Base-by-base conservation (phyloP, 805 yeast species). In the Saccharomyces paradoxus region DNA sequence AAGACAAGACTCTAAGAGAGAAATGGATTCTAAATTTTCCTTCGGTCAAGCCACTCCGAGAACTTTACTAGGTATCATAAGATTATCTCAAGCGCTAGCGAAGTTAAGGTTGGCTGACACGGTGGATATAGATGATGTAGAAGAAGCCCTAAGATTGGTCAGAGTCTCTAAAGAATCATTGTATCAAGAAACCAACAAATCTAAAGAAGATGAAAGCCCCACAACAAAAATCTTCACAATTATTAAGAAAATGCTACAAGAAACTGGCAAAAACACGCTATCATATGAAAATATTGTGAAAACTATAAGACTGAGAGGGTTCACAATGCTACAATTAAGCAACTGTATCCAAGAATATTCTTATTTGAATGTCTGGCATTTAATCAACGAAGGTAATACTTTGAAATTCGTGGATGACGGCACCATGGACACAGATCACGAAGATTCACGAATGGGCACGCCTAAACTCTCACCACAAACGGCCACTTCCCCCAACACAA, bases 31-130 rank as follows among this genome's bases (percentile, higher is more conserved):
- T 32, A 81, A 80, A 53, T 80, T 81, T 63, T 87, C 89, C 53
- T 92, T 92, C 68, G 83, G 91, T 49, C 97, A 91, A 71, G 86
- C 95, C 22, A 91, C 99, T 1, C 97, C 98, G 55, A 85, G 99
- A 77, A 90, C 98, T 1, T 77, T 94, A 58, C 77, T 94, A 55
- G 98, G 94, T 62, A 85, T 95, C 50, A 74, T 94, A 61, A 84
- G 99, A 74, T 77, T 94, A 78, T 81, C 99, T 1, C 98, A 92
- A 73, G 99, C 97, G 1, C 77, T 88, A 58, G 98, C 99, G 0
- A 80, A 97, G 63, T 77, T 94, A 55, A 79, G 97, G 66, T 89
- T 94, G 68, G 84, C 84, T 55, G 78, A 85, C 58, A 72, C 66
- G 21, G 98, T 94, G 7, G 77, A 76, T 31, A 73, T 77, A 47